Conservation (phyloP, 371 early-diverging fungal genomes). For the Rhizopus arrhizus region DNA sequence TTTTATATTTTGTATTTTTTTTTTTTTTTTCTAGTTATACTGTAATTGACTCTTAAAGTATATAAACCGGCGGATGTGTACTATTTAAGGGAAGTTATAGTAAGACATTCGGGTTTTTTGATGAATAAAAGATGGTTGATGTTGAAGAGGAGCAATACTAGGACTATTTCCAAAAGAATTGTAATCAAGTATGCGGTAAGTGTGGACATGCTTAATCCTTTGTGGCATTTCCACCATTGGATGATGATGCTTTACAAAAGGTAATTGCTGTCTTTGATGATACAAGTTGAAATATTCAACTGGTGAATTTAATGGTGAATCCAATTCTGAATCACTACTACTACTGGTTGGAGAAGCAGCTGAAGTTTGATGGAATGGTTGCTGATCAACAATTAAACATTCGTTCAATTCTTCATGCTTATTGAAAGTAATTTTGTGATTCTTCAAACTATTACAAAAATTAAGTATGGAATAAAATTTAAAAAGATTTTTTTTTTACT, state of each 20-base stretch:
- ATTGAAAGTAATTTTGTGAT: not conserved
- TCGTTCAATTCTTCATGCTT: too few species aligned
- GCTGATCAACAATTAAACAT: not conserved
- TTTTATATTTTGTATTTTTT: not conserved
- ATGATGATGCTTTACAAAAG: not conserved
- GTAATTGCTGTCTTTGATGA: not conserved
- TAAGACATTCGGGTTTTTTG: conserved; percentile 1
- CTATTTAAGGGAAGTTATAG: not conserved
- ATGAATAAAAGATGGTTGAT: conserved; percentile 1
- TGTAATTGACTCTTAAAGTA: not conserved
- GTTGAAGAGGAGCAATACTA: not conserved
- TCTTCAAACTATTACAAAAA: conserved; percentile 1
- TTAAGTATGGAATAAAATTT: not conserved
- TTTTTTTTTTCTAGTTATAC: not conserved
- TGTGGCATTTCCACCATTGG: conserved; percentile 17
- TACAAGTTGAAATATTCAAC: conserved; percentile 21
- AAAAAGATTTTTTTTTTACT: conserved; percentile 13
- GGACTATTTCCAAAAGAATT: not conserved
- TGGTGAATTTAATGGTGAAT: conserved; percentile 35
- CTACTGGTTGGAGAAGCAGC: conserved; percentile 24
- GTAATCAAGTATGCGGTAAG: conserved; percentile 25
- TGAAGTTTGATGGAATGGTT: conserved; percentile 29
- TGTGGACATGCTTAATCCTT: conserved; percentile 17
- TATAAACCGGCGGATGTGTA: not conserved
- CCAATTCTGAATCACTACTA: conserved; percentile 37